phyloP scores from a whole-genome alignment of 2,329 filamentous ascomycete genomes.

The Penicillium sclerotiorum region DNA sequence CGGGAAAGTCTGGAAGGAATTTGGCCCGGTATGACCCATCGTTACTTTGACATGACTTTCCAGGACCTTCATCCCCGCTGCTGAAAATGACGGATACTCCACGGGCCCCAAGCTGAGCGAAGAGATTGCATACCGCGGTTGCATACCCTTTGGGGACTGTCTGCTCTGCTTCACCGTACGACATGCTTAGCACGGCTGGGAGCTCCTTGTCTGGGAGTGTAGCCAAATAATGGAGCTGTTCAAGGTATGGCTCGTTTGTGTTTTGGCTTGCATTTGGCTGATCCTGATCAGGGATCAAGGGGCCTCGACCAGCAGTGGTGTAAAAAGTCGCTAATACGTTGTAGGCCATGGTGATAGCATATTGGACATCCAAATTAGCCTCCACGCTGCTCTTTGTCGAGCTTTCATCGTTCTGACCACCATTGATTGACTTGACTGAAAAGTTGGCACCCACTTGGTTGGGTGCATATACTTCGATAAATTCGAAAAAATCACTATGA shows the following conservation, averaged over 20 bases:
- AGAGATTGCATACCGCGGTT: constrained; percentile 62
- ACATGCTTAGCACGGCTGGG: constrained; percentile 68
- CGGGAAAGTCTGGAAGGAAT: constrained; percentile 60
- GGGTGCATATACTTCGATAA: constrained; percentile 59
- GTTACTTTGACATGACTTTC: constrained; percentile 57
- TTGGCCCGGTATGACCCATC: constrained; percentile 56
- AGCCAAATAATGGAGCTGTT: constrained; percentile 64
- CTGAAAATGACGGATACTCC: constrained; percentile 69
- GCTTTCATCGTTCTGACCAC: constrained; percentile 55
- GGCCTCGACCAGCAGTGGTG: constrained; percentile 60
- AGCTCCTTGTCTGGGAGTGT: constrained; percentile 56
- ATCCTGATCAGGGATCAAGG: constrained; percentile 53
- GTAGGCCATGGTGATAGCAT: constrained; percentile 58
- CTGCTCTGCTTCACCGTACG: constrained; percentile 70
- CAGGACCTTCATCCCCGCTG: constrained; percentile 65
- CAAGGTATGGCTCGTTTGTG: constrained; percentile 68
- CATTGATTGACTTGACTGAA: constrained; percentile 59
- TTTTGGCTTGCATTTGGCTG: constrained; percentile 46
- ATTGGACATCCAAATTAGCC: constrained; percentile 67
- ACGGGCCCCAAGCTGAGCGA: constrained; percentile 66
- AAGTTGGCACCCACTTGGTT: constrained; percentile 58
- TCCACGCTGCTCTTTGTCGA: constrained; percentile 52
- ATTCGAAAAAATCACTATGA: constrained; percentile 58
- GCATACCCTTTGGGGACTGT: constrained; percentile 63
- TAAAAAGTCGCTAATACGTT: constrained; percentile 61